phyloP scores from a whole-genome alignment of 2,329 filamentous ascomycete genomes.

The Fusarium humuli region DNA sequence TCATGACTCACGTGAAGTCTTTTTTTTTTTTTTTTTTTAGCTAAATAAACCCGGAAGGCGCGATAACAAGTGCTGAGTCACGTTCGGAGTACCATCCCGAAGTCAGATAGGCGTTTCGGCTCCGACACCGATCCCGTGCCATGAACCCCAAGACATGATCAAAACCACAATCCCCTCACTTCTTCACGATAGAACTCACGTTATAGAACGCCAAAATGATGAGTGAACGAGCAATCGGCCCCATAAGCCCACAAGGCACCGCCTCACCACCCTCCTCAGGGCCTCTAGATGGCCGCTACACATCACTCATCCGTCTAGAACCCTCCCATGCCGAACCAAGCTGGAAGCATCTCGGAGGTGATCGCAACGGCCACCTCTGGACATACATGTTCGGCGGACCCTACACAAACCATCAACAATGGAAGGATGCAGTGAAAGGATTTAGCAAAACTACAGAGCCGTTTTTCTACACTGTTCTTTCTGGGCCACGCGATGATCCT shows the following conservation, averaged over 20 bases:
- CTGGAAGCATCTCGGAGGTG: constrained; percentile 51
- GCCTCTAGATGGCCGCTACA: constrained; percentile 48
- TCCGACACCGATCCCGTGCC: background rate
- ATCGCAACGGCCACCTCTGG: constrained; percentile 50
- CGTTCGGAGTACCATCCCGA: constrained; percentile 14
- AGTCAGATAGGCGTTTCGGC: constrained; percentile 2
- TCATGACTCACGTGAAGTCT: background rate
- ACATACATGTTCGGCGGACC: constrained; percentile 50
- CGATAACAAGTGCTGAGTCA: constrained; percentile 9
- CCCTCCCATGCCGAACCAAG: constrained; percentile 45
- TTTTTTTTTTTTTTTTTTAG: no score
- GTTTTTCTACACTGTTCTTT: constrained; percentile 59
- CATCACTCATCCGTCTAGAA: constrained; percentile 48
- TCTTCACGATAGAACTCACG: background rate
- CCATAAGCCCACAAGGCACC: constrained; percentile 25
- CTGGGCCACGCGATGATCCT: constrained; percentile 41
- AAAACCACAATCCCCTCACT: background rate
- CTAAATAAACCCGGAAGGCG: background rate
- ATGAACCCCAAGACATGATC: background rate
- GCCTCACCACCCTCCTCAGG: constrained; percentile 32
- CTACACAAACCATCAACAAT: constrained; percentile 35
- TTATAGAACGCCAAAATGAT: background rate
- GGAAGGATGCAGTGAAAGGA: constrained; percentile 28
- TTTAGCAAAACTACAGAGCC: constrained; percentile 50
- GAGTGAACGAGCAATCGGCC: constrained; percentile 35